phyloP scores from a whole-genome alignment of 208 protist species.

The Trypanosoma mega region DNA sequence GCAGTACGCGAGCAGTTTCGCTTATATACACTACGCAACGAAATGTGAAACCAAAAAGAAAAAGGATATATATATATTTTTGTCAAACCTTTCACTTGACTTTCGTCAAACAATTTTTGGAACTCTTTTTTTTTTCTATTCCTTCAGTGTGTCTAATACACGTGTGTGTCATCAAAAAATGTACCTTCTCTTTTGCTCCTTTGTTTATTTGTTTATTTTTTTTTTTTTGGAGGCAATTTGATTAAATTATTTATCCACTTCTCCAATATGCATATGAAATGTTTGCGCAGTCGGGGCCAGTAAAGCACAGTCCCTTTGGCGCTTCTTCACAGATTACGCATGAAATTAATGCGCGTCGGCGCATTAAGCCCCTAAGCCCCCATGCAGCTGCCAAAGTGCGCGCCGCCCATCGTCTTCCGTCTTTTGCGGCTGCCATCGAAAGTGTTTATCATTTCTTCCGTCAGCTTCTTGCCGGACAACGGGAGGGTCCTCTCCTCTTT shows the following conservation, averaged over 20 bases:
- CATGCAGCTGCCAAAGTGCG: conserved; percentile 32
- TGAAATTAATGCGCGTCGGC: not conserved
- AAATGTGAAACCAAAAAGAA: too few relatives aligned
- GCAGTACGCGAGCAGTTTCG: too few relatives aligned
- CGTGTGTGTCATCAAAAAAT: too few relatives aligned
- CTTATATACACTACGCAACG: too few relatives aligned
- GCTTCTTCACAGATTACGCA: not conserved
- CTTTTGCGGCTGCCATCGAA: conserved; percentile 40
- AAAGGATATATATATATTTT: too few relatives aligned
- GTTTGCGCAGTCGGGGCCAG: too few relatives aligned
- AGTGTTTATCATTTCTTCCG: conserved; percentile 23
- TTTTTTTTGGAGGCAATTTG: too few relatives aligned
- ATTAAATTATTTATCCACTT: too few relatives aligned
- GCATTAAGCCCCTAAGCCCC: conserved; percentile 24
- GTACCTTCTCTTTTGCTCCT: conserved; percentile 15
- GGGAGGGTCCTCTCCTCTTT: conserved; percentile 16
- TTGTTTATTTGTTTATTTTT: conserved; percentile 7
- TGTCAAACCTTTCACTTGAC: too few relatives aligned
- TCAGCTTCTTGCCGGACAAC: not conserved
- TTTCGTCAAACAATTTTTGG: too few relatives aligned
- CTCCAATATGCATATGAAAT: too few relatives aligned
- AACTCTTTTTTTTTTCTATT: conserved; percentile 17
- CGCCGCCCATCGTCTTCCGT: conserved; percentile 41
- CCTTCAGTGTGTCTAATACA: conserved; percentile 10
- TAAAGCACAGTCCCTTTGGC: not conserved